Conservation (phyloP, 495 filamentous ascomycete species). For the Aspergillus nanangensis region DNA sequence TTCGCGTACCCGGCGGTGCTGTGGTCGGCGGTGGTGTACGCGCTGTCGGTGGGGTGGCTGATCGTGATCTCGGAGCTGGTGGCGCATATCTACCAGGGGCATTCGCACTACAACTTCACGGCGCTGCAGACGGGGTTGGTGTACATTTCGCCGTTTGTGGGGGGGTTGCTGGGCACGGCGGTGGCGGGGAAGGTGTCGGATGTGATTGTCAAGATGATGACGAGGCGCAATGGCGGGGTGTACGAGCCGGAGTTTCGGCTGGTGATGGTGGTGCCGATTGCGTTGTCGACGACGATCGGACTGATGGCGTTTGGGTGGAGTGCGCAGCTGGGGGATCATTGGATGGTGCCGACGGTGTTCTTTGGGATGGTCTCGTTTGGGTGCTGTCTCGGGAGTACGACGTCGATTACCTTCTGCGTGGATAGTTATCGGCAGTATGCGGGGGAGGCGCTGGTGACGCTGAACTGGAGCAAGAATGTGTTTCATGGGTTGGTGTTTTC, state of each 20-base stretch:
- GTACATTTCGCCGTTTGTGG: slow-evolving; percentile 86
- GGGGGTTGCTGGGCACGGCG: slow-evolving; percentile 83
- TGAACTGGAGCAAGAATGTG: slow-evolving; percentile 94
- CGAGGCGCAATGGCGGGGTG: slow-evolving; percentile 79
- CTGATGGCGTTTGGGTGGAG: slow-evolving; percentile 95
- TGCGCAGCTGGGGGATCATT: slow-evolving; percentile 64
- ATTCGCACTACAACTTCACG: slow-evolving; percentile 68
- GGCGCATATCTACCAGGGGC: slow-evolving; percentile 66
- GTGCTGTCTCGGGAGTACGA: slow-evolving; percentile 88
- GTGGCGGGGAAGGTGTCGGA: slow-evolving; percentile 90
- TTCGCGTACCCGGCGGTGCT: slow-evolving; percentile 86
- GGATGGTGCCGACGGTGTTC: slow-evolving; percentile 92
- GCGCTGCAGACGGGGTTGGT: slow-evolving; percentile 77
- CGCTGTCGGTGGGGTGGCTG: slow-evolving; percentile 90
- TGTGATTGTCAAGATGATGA: slow-evolving; percentile 73
- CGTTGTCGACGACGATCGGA: slow-evolving; percentile 74
- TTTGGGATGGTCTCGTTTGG: slow-evolving; percentile 93
- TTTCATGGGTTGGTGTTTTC: slow-evolving; percentile 89
- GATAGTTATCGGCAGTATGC: slow-evolving; percentile 94
- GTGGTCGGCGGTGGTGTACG: slow-evolving; percentile 85
- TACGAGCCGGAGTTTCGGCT: slow-evolving; percentile 96
- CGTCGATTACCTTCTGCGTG: slow-evolving; percentile 89
- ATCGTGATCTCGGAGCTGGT: slow-evolving; percentile 91
- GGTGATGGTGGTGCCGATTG: slow-evolving; percentile 83
- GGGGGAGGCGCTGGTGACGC: slow-evolving; percentile 87